These are phyloP conservation scores for Aureobasidium sp. DNA, from an alignment of 2,329 filamentous ascomycete species.

Conservation along the genomic window DNA sequence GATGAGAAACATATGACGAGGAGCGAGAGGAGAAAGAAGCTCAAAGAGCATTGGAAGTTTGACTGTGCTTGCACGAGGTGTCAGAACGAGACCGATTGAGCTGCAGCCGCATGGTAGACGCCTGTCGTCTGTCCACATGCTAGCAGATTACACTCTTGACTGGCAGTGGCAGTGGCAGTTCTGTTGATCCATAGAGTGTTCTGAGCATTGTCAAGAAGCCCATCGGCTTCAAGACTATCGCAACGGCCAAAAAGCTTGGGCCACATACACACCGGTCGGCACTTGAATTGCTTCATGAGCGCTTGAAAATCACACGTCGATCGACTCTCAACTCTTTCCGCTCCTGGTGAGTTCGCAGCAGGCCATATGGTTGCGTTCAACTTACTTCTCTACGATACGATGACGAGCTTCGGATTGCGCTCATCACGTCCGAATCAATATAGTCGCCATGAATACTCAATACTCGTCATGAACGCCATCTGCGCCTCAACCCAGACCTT, in stretches of 20 bases:
- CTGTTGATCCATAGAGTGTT: not conserved
- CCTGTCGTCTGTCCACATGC: not conserved
- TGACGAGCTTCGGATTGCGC: not conserved
- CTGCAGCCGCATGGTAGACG: not conserved
- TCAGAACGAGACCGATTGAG: not conserved
- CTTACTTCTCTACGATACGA: not conserved
- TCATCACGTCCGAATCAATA: not conserved
- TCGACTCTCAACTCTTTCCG: not conserved
- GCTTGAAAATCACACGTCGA: not conserved
- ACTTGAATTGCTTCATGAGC: not conserved
- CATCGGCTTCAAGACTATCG: not conserved
- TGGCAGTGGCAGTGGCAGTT: not conserved
- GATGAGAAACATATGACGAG: constrained; percentile 37
- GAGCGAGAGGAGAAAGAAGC: constrained; percentile 30
- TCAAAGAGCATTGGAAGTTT: constrained; percentile 41
- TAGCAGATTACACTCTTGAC: too few relatives aligned
- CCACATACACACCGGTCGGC: not conserved
- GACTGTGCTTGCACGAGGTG: constrained; percentile 38
- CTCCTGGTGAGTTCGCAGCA: not conserved
- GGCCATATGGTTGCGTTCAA: too few relatives aligned
- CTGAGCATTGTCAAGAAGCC: not conserved
- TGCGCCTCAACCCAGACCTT: not conserved
- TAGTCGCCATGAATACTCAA: not conserved
- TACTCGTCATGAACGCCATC: not conserved
- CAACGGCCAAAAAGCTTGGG: not conserved